Evolutionary conservation across 345 rosid genomes (phyloP), one percentile per base, ranked within the genome.

Genomic region (Mallotus nudiflorus): DNA sequence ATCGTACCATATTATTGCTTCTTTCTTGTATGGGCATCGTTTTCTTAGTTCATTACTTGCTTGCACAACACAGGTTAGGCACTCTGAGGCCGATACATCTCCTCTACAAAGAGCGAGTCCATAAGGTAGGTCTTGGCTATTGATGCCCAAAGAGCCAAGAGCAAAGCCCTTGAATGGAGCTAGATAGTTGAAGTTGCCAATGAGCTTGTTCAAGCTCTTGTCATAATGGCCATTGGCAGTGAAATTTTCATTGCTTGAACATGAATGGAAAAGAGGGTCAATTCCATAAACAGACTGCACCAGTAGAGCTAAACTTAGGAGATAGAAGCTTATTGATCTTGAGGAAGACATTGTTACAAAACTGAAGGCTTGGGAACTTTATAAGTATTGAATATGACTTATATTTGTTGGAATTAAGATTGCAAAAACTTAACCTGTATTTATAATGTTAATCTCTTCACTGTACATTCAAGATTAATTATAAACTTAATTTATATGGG

Each of bases 91-190:
- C 3, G 37, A 35, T 29, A 53, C 33, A 24, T 67, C 71, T 15
- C 71, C 71, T 16, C 71, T 52, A 49, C 71, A 67, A 24, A 67
- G 71, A 24, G 37, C 22, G 6, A 67, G 35, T 15, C 71, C 71
- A 14, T 20, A 39, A 0, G 50, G 59, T 7, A 49, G 51, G 48
- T 67, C n/a, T 20, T 19, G 71, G 16, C 20, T 39, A 19, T 39
- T 66, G 9, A 12, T 50, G 22, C 59, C 69, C 8, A 49, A 10
- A n/a, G 69, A 66, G 37, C 69, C 48, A 5, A 66, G 58, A 8
- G 69, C 29, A 52, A 66, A 66, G 19, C 69, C 69, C 1, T 33
- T 50, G 7, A 58, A 6, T 20, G 68, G 28, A 1, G 69, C 45
- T 29, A 52, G 44, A n/a, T 48, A 19, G 18, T 50, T 13, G 40